Evolutionary conservation across 2,329 filamentous ascomycete species (phyloP).

Genomic region (Setomelanomma holmii): DNA sequence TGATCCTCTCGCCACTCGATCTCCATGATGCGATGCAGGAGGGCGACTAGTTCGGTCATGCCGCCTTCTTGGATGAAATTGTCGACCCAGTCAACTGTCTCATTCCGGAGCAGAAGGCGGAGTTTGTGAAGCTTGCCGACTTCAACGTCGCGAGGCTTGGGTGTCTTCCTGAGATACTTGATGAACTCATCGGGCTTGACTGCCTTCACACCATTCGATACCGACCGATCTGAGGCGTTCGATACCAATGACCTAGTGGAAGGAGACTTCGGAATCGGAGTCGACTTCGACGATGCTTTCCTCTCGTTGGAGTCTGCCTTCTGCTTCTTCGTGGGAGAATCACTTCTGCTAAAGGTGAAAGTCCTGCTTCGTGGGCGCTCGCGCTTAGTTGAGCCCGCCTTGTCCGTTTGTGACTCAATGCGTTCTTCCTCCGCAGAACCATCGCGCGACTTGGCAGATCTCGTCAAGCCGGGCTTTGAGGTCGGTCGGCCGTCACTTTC

Average conservation of each 20-base stretch:
- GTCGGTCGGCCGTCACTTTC: constrained; percentile 36
- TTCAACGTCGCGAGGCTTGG: constrained; percentile 82
- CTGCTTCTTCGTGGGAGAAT: constrained; percentile 77
- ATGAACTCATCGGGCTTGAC: constrained; percentile 85
- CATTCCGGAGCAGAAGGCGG: constrained; percentile 85
- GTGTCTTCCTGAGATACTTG: constrained; percentile 79
- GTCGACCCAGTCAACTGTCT: constrained; percentile 95
- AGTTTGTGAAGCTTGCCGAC: constrained; percentile 96
- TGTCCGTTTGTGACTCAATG: constrained; percentile 11
- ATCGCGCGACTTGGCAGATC: constrained; percentile 42
- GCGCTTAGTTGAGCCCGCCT: constrained; percentile 48
- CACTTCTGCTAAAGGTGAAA: constrained; percentile 78
- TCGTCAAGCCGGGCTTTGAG: constrained; percentile 53
- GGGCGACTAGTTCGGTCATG: constrained; percentile 86
- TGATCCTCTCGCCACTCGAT: constrained; percentile 99
- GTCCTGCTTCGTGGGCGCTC: constrained; percentile 71
- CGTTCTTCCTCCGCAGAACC: constrained; percentile 32
- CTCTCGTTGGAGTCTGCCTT: constrained; percentile 63
- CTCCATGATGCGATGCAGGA: constrained; percentile 90
- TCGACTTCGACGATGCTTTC: constrained; percentile 72
- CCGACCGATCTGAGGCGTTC: constrained; percentile 62
- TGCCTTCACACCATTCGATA: constrained; percentile 75
- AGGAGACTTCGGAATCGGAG: constrained; percentile 69
- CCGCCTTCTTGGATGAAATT: constrained; percentile 87
- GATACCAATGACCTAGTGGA: constrained; percentile 65